Evolutionary conservation across 129 eudicot genomes (phyloP), one percentile per base, ranked within the genome.

Genomic region (Kitagawia praeruptora): DNA sequence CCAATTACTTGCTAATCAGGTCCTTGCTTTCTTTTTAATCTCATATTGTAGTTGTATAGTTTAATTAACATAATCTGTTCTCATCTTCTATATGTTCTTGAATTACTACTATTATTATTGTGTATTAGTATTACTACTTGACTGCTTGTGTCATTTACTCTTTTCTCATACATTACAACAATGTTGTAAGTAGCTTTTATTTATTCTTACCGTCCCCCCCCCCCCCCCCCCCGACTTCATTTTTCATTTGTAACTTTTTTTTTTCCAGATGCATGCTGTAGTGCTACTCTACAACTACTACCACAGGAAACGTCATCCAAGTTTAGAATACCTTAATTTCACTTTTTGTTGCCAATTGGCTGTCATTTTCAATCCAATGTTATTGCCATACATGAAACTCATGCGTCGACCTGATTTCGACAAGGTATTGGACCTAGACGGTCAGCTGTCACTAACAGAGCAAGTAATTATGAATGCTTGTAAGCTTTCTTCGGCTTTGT

Each of bases 271-370:
- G 82, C 91, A 92, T 83, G 97, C 98, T 67, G 96, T 87, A 74
- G 98, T 86, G 79, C 80, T 94, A 74, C 92, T 94, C 56, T 94
- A 92, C 86, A 92, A 94, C 84, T 94, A 92, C 74, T 92, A 90
- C 79, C 94, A 91, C 45, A 77, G 91, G 78, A 86, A 87, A 78
- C 89, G 48, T 19, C 82, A 92, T 51, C 89, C 74, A 34, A 83
- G 80, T 61, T 41, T 84, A 58, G 85, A 87, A 51, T 86, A 83
- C 83, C 47, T 94, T 23, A 87, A 83, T 45, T 90, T 87, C 82
- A 86, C 71, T 76, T 84, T 88, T 37, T 94, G 92, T 82, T 90
- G 96, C 83, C 77, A 85, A 85, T 38, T 95, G 85, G 91, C 98
- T 53, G 79, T 92, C n/a, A 75, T 58, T 81, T 79, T 92, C 66